phyloP scores from a whole-genome alignment of 306 rosid genomes.

The Abrus pulchellus region DNA sequence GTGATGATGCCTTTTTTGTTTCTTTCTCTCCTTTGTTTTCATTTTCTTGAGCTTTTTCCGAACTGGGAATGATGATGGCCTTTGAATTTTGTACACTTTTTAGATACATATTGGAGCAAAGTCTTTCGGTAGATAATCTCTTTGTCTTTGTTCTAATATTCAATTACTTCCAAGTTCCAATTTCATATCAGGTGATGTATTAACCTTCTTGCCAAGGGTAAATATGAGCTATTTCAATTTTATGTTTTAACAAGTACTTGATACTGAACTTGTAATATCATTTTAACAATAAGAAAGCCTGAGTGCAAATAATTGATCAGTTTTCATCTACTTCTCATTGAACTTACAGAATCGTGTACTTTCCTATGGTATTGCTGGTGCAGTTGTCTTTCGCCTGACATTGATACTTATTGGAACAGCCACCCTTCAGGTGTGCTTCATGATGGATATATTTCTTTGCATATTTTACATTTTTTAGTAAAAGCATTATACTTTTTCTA shows the following conservation, averaged over 20 bases:
- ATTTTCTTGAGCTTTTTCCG: constrained; percentile 35
- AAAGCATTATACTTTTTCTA: constrained; percentile 30
- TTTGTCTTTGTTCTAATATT: constrained; percentile 92
- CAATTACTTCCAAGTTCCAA: constrained; percentile 93
- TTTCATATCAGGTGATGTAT: constrained; percentile 75
- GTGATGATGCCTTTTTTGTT: not conserved
- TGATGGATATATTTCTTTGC: constrained; percentile 26
- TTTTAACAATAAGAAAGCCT: constrained; percentile 8
- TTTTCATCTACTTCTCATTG: constrained; percentile 44
- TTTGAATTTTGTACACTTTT: constrained; percentile 34
- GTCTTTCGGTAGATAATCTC: constrained; percentile 94
- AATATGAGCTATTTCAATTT: constrained; percentile 35
- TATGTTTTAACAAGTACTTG: constrained; percentile 36
- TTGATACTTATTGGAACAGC: constrained; percentile 85
- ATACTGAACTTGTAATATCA: not conserved
- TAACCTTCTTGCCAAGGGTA: constrained; percentile 32
- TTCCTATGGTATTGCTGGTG: constrained; percentile 93
- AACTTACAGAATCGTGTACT: constrained; percentile 84
- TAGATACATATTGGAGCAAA: constrained; percentile 95
- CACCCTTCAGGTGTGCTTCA: constrained; percentile 77
- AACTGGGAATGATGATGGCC: constrained; percentile 2
- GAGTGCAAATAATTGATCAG: constrained; percentile 27
- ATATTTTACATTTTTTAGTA: not conserved
- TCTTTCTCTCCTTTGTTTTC: constrained; percentile 15
- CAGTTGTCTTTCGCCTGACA: constrained; percentile 78